Conservation (phyloP, 129 eudicot genomes). For the Artemisia argyi region DNA sequence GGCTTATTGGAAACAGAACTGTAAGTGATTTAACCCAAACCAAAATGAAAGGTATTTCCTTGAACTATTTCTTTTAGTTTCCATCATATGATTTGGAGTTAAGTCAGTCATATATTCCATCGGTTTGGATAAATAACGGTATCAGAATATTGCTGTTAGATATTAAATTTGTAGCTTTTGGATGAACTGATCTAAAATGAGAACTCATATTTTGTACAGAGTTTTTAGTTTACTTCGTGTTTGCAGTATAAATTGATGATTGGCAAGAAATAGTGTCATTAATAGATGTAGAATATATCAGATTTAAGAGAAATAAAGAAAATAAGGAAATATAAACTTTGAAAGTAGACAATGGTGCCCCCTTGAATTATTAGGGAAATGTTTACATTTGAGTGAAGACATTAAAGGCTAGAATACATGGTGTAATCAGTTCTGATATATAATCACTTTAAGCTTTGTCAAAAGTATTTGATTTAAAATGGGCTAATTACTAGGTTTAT, state of each 20-base stretch:
- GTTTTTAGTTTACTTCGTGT: neutral
- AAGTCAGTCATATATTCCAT: slow-evolving; percentile 1
- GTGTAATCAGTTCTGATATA: neutral
- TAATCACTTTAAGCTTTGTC: neutral
- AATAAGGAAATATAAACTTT: neutral
- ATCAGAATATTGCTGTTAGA: neutral
- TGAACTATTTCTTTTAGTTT: neutral
- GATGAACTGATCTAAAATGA: neutral
- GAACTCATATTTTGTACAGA: neutral
- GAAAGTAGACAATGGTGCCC: neutral
- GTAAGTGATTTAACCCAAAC: too few species aligned
- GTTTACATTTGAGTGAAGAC: neutral
- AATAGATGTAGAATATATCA: slow-evolving; percentile 8
- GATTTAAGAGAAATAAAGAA: slow-evolving; percentile 3
- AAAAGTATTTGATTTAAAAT: slow-evolving; percentile 13
- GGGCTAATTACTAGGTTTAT: slow-evolving; percentile 22
- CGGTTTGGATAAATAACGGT: neutral
- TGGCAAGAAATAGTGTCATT: neutral
- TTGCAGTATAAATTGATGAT: slow-evolving; percentile 6
- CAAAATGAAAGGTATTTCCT: too few species aligned
- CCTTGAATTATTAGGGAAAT: too few species aligned
- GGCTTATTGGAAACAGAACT: too few species aligned
- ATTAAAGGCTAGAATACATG: neutral
- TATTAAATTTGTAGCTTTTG: slow-evolving; percentile 6
- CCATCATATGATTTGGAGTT: neutral